A percentile compares a stretch with the other conserved stretches of the same genome.
phyloP scores from a whole-genome alignment of 441 rosid species.

The Raphanus hybrid region DNA sequence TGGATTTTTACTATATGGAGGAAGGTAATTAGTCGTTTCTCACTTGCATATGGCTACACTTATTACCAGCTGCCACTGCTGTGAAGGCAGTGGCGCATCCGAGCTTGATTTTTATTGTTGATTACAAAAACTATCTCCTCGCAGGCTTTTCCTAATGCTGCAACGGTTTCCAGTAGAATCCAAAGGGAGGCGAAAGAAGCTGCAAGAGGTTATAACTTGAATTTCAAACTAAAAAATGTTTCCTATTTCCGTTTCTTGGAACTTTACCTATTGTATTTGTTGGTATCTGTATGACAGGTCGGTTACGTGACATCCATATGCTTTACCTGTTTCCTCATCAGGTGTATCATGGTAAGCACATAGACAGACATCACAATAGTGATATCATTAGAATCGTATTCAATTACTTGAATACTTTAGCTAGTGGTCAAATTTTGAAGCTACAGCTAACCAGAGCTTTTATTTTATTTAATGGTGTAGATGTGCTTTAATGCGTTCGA shows the following conservation, averaged over 20 bases:
- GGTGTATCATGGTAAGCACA: slow-evolving; percentile 82
- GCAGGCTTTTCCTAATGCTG: slow-evolving; percentile 7
- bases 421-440: slow-evolving; percentile 4
- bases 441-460: background rate
- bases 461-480: slow-evolving; percentile 41
- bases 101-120: background rate
- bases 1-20: slow-evolving; percentile 84
- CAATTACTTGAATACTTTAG: background rate
- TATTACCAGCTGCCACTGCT: background rate
- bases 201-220: slow-evolving; percentile 60
- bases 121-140: background rate
- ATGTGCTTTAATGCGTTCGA: slow-evolving; percentile 64
- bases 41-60: background rate
- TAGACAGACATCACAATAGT: background rate
- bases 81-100: too few relatives aligned
- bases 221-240: slow-evolving; percentile 5
- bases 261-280: background rate
- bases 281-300: slow-evolving; percentile 56
- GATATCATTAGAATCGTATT: background rate
- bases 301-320: slow-evolving; percentile 93
- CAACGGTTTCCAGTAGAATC: slow-evolving; percentile 51
- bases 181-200: slow-evolving; percentile 56
- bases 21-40: slow-evolving; percentile 61
- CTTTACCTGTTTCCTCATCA: slow-evolving; percentile 84
- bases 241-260: background rate